Base-by-base conservation (phyloP, 2,329 filamentous ascomycete genomes). In the Fonsecaea nubica region DNA sequence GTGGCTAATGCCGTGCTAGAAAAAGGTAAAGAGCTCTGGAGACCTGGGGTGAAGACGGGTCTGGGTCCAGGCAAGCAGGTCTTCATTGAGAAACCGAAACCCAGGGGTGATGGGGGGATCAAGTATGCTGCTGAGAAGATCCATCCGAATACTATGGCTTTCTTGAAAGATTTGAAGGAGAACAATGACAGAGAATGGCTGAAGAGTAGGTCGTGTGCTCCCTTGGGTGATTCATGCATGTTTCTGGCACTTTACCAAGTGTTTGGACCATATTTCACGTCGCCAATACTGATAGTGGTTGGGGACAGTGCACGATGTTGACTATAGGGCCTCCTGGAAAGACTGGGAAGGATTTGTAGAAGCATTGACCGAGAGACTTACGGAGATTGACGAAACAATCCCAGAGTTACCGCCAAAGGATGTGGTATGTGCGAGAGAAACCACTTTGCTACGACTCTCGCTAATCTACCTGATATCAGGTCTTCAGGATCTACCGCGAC, bases 381-480 rank as follows among this genome's bases (percentile, higher is more conserved):
- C 86, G 21, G 87, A 89, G 65, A 83, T 85, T 45, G 93, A 97
- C 76, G 87, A 90, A 63, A 96, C 92, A 0, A 87, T 97, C 50
- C 93, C 93, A 0, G 92, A 97, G 73, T 81, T 97, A 25, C 93
- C 93, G 1, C 82, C 90, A 62, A 95, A 96, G 77, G 93, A 97
- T 75, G 82, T 96, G 72, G 88, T 88, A 72, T 76, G 83, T 63
- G 40, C 33, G n/a, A 32, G 50, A 48, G 13, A n/a, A 54, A 18
- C 45, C 58, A 32, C 57, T 13, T 42, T 18, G 18, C 13, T 36
- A 53, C 57, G 54, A 32, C 45, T 18, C 53, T 68, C 21, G 74
- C 63, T 59, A 25, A 62, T 18, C 4, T 33, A 50, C 12, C 58
- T 32, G 25, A n/a, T 55, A 12, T 35, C 69, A 88, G 85, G 82